Percentiles rank a stretch among this genome's conserved stretches.
phyloP scores from a whole-genome alignment of 2,329 filamentous ascomycete genomes.

The Annulohypoxylon truncatum region DNA sequence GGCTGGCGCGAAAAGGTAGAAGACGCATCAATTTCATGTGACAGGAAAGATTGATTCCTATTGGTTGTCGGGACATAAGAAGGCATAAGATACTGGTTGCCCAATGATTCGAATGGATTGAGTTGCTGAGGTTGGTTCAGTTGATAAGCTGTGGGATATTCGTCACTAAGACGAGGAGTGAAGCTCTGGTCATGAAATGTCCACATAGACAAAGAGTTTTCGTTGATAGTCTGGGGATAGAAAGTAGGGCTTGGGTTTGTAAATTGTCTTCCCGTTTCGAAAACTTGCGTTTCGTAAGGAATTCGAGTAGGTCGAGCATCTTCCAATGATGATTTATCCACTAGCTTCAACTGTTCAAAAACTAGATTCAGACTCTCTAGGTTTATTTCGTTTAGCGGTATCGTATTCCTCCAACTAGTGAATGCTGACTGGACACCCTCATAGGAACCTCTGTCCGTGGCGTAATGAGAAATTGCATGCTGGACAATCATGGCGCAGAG shows the following conservation, averaged over 20 bases:
- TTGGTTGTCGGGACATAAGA: not conserved
- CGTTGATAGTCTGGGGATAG: constrained; percentile 18
- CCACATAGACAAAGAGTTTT: constrained; percentile 11
- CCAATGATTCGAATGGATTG: not conserved
- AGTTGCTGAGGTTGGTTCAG: not conserved
- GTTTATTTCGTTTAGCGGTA: not conserved
- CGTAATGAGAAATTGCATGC: constrained; percentile 20
- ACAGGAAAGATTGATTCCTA: not conserved
- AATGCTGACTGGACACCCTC: constrained; percentile 22
- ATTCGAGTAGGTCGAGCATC: constrained; percentile 8
- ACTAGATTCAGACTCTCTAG: constrained; percentile 8
- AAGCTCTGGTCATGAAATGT: not conserved
- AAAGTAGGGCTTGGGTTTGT: not conserved
- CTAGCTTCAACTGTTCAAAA: constrained; percentile 13
- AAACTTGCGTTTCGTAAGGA: constrained; percentile 11
- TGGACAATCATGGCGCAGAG: constrained; percentile 33
- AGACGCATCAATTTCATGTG: not conserved
- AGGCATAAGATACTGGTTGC: not conserved
- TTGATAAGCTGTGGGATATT: not conserved
- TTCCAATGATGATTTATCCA: not conserved
- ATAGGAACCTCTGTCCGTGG: constrained; percentile 8
- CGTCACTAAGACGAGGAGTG: not conserved
- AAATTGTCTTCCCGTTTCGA: constrained; percentile 25
- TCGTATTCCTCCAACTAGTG: constrained; percentile 11
- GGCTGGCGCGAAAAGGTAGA: not conserved